Evolutionary conservation across 139 green algal species (phyloP), one percentile per base, ranked within the genome.

Genomic region (Asterochloris erici): DNA sequence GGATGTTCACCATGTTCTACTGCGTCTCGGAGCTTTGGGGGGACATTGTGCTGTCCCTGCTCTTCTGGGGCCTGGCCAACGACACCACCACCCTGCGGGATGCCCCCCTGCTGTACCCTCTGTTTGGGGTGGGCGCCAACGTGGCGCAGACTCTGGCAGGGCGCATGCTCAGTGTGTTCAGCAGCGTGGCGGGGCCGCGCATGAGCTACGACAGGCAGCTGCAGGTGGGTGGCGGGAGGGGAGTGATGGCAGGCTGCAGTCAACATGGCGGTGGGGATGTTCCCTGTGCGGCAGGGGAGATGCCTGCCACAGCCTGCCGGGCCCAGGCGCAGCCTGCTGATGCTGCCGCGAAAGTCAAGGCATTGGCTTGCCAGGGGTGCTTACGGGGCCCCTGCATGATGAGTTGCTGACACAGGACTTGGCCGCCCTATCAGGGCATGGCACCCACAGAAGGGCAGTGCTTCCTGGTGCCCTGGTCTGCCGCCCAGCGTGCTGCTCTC

Each of bases 121-220:
- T 99, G 60, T 98, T 99, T 86, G 96, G 96, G 14, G 88, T 99
- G 12, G 96, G 96, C n/a, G 96, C 96, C 23, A 99, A 99, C 84
- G 74, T 99, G 19, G 96, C 94, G 10, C 96, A 99, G 88, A 84
- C 82, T 27, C 80, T 85, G 70, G 84, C 75, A 62, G 89, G 80
- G 12, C 81, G 77, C 17, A 62, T 84, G 11, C 80, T 92, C 38
- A 78, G 83, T 26, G 21, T 90, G 23, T 88, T 90, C 61, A 85
- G 74, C 26, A 76, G 68, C 23, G 47, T 71, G 0, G 69, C 68
- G 12, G 63, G 12, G 21, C 47, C 62, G 29, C 19, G 38, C 54
- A 14, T 83, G 23, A 73, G 61, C 66, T 90, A 90, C 78, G 73
- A 75, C 15, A 21, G 61, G 6, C 88, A 88, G 78, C 78, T 90